phyloP scores from a whole-genome alignment of 306 rosid genomes.

The Canavalia gladiata region DNA sequence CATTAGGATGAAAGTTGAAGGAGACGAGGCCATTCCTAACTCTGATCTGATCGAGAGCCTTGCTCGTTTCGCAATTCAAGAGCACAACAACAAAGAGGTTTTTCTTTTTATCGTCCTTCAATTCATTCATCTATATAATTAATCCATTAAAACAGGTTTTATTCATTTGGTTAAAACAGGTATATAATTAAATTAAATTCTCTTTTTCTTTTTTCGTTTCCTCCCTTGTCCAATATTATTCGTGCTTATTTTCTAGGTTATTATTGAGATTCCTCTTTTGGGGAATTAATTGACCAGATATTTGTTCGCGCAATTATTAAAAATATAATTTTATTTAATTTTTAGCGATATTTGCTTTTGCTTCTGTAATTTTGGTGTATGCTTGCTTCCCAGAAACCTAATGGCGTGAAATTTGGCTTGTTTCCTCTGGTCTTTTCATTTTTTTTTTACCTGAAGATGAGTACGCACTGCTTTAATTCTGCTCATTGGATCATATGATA shows the following conservation, averaged over 20 bases:
- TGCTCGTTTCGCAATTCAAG: conserved; percentile 65
- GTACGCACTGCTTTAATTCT: background rate
- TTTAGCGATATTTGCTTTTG: background rate
- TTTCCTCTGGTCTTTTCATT: background rate
- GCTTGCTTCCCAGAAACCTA: too few relatives aligned
- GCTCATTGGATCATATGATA: background rate
- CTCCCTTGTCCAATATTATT: conserved; percentile 1
- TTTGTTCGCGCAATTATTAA: background rate
- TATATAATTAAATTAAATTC: background rate
- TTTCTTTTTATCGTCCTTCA: background rate
- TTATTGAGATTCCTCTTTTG: conserved; percentile 7
- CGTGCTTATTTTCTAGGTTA: conserved; percentile 1
- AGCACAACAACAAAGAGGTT: conserved; percentile 64
- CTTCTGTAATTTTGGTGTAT: too few relatives aligned
- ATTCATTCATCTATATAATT: background rate
- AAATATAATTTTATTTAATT: background rate
- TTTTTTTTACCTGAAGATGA: background rate
- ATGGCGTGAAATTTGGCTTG: too few relatives aligned
- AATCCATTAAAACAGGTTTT: background rate
- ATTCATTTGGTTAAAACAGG: background rate
- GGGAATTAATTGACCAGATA: background rate
- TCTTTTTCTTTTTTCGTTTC: background rate
- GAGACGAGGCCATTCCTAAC: conserved; percentile 41
- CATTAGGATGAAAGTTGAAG: conserved; percentile 51
- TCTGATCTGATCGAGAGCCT: conserved; percentile 50